These are phyloP conservation scores for Rhynchosporium agropyri DNA, from an alignment of 2,329 filamentous ascomycete genomes.

Conservation along the genomic window DNA sequence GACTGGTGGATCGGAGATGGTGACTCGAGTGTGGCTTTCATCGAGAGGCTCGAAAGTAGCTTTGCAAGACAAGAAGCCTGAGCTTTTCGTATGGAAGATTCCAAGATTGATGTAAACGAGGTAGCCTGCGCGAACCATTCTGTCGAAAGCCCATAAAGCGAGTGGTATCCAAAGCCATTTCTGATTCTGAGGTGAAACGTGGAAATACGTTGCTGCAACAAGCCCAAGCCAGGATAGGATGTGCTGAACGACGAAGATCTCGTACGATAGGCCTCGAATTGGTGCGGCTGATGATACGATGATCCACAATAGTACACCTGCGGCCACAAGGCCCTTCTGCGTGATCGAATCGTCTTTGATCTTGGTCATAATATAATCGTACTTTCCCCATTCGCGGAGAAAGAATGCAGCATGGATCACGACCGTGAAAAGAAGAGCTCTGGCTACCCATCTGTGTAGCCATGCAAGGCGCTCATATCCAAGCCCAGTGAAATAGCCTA, in stretches of 20 bases:
- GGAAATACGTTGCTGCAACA: conserved; percentile 51
- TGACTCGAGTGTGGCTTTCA: conserved; percentile 58
- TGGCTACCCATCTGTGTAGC: conserved; percentile 61
- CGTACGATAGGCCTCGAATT: conserved; percentile 53
- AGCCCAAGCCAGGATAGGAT: conserved; percentile 54
- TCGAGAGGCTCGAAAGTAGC: conserved; percentile 53
- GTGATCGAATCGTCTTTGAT: conserved; percentile 52
- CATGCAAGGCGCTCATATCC: conserved; percentile 69
- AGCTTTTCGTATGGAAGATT: conserved; percentile 44
- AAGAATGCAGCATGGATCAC: conserved; percentile 59
- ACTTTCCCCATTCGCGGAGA: conserved; percentile 54
- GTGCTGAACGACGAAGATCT: conserved; percentile 57
- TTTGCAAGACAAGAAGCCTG: conserved; percentile 45
- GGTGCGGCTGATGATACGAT: conserved; percentile 53
- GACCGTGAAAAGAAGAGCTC: conserved; percentile 54
- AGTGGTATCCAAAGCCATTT: conserved; percentile 52
- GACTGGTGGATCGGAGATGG: conserved; percentile 56
- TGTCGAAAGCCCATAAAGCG: conserved; percentile 50
- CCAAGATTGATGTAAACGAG: conserved; percentile 47
- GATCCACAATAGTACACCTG: conserved; percentile 54
- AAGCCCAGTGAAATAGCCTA: conserved; percentile 65
- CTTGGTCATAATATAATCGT: conserved; percentile 52
- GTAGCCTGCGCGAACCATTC: conserved; percentile 44
- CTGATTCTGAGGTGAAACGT: conserved; percentile 49
- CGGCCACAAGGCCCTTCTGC: conserved; percentile 55